Percentiles rank a stretch among this genome's conserved stretches.
phyloP scores from a whole-genome alignment of 768 basidiomycete species.

The Tricholoma saponaceum region DNA sequence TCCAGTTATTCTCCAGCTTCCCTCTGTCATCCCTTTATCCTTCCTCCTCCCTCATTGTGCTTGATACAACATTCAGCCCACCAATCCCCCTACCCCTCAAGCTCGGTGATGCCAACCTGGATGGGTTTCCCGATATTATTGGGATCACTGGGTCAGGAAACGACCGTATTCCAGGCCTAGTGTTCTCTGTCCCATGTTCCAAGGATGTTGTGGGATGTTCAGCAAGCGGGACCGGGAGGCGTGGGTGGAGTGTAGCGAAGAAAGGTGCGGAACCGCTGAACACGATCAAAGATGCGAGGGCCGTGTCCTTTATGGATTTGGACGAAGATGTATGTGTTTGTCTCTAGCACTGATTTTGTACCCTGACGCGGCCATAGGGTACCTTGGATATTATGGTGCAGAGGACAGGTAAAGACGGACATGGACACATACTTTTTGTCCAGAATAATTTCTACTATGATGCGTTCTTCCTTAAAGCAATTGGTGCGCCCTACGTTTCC shows the following conservation, averaged over 20 bases:
- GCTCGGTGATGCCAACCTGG: conserved; percentile 86
- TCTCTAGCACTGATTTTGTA: not conserved
- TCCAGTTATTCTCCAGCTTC: conserved; percentile 65
- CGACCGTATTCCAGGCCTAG: conserved; percentile 52
- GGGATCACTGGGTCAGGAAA: conserved; percentile 43
- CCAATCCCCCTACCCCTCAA: conserved; percentile 73
- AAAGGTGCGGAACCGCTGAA: conserved; percentile 60
- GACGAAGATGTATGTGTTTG: conserved; percentile 82
- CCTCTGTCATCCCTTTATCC: conserved; percentile 60
- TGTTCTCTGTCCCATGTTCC: conserved; percentile 61
- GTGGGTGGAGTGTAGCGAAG: conserved; percentile 59
- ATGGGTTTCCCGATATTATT: conserved; percentile 91
- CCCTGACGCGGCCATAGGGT: conserved; percentile 48
- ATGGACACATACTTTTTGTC: conserved; percentile 69
- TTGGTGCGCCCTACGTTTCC: conserved; percentile 49
- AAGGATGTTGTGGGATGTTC: conserved; percentile 55
- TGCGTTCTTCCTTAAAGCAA: conserved; percentile 97
- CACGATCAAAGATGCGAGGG: conserved; percentile 71
- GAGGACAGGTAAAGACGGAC: conserved; percentile 62
- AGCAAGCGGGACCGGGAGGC: conserved; percentile 41
- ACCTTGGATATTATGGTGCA: conserved; percentile 89
- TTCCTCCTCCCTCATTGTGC: conserved; percentile 56
- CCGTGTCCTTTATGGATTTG: conserved; percentile 81
- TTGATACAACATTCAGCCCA: conserved; percentile 63
- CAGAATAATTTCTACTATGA: conserved; percentile 99